Evolutionary conservation across 345 rosid species (phyloP), one percentile per base, ranked within the genome.

Genomic region (Combretum micranthum): DNA sequence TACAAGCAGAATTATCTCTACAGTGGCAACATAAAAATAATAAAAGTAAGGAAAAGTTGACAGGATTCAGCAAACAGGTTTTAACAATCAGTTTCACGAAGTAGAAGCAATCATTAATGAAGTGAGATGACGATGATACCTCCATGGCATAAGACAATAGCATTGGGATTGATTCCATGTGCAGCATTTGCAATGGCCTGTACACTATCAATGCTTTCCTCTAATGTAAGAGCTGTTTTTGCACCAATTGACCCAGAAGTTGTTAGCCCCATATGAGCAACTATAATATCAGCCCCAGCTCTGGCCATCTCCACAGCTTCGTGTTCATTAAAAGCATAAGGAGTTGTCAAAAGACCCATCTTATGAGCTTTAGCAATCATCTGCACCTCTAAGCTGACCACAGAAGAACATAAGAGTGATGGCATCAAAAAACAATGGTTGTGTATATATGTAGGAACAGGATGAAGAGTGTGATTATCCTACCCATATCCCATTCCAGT

Each of bases 401-500:
- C 50, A 47, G 53, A 25, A 55, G 47, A 63, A 19, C 10, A 42
- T 60, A 58, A 55, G 46, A 17, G 14, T 12, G 39, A 11, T 32
- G 39, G 39, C 10, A 32, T 32, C n/a, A 7, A 32, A 32, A 32
- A 32, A 32, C 10, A 32, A 32, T 32, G 9, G 39, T 7, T 32
- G 39, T 32, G 1, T 32, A 32, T 5, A 7, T 32, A 32, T 7
- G 9, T 32, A 3, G 39, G 39, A 32, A 32, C 9, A 32, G 39
- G 39, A 32, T 32, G 39, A 32, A 32, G 39, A 32, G 39, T 4
- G 39, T 32, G 39, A 32, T 4, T 32, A 58, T 47, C 75, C 57
- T 81, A 92, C 98, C 78, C 73, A 68, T 86, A 86, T 80, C 98
- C 95, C 98, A 92, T 92, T 65, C 98, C 96, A 0, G 98, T 92